phyloP scores from a whole-genome alignment of 2,329 filamentous ascomycete genomes.

The Reticulascus tulasneorum region DNA sequence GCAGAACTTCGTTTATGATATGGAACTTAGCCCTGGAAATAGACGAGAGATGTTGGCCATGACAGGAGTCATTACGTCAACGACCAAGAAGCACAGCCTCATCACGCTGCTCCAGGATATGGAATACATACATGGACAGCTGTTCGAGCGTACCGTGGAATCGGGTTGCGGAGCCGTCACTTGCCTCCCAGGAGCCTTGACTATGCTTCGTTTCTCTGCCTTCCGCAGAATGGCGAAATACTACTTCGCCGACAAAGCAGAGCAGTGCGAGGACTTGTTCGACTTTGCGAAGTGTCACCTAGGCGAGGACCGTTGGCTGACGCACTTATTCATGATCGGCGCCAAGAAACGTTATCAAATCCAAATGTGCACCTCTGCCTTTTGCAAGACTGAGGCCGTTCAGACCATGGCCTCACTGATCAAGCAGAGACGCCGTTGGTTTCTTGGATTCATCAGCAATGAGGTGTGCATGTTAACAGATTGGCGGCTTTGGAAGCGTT shows the following conservation, averaged over 20 bases:
- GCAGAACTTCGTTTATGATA: slow-evolving; percentile 97
- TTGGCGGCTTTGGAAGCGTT: slow-evolving; percentile 83
- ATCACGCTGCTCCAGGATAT: slow-evolving; percentile 95
- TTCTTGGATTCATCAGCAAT: slow-evolving; percentile 95
- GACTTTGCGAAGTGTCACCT: slow-evolving; percentile 95
- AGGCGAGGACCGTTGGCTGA: slow-evolving; percentile 94
- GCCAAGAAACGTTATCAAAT: slow-evolving; percentile 92
- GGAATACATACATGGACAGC: slow-evolving; percentile 95
- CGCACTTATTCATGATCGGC: slow-evolving; percentile 97
- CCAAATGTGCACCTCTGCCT: slow-evolving; percentile 94
- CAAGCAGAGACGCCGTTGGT: slow-evolving; percentile 95
- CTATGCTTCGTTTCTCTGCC: slow-evolving; percentile 91
- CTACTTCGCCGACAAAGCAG: slow-evolving; percentile 96
- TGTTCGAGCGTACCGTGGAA: slow-evolving; percentile 93
- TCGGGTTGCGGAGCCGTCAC: slow-evolving; percentile 92
- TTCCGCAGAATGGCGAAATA: slow-evolving; percentile 97
- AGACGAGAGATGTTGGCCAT: slow-evolving; percentile 92
- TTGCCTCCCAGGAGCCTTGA: slow-evolving; percentile 90
- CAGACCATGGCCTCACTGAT: slow-evolving; percentile 80
- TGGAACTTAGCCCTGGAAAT: slow-evolving; percentile 94
- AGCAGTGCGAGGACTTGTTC: slow-evolving; percentile 92
- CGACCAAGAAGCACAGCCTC: slow-evolving; percentile 80
- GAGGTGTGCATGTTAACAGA: slow-evolving; percentile 98
- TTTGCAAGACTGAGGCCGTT: slow-evolving; percentile 97
- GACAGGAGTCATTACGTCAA: slow-evolving; percentile 96